Base-by-base conservation (phyloP, 805 yeast genomes). In the Huiozyma sinensis region DNA sequence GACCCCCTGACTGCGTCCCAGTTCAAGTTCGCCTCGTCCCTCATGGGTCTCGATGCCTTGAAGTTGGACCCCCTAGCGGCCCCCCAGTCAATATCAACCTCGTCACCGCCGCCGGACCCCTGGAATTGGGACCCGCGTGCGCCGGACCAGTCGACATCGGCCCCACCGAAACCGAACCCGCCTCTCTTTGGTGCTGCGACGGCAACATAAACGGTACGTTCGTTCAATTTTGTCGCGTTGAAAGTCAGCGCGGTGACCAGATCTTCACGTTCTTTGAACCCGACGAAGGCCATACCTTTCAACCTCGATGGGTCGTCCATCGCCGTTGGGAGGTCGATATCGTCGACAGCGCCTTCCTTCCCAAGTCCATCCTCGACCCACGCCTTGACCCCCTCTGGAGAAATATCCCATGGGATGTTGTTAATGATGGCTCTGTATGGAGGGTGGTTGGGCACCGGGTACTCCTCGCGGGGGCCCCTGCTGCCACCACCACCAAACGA, bases 401-500 rank as follows among this genome's bases (percentile, higher is more conserved):
- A 64, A 38, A 77, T 75, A 46, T 83, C 89, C 80, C 84, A 83
- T 47, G 95, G 86, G 59, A 92, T 76, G 68, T 89, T 88, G 60
- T 77, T 77, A 52, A 90, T 73, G 62, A 86, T 78, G n/a, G 95
- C 97, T 57, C 84, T 82, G 73, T 66, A 92, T 44, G 99, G 99
- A 13, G 97, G 88, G 42, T 68, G 73, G 55, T 87, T 90, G 39
- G 99, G 99, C 48, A 92, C 73, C 37, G 95, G 95, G 54, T 68
- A 83, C 60, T 82, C 89, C 33, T 69, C 72, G 65, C 85, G 75
- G 24, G 24, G 24, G 24, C 24, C 24, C 24, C 24, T 17, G 24
- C 24, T 17, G 4, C 24, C 24, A 8, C 75, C 77, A 51, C 39
- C 37, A 33, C 44, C 46, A 29, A 68, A 67, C 51, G 69, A 55